Conservation (phyloP, 768 basidiomycete genomes). For the Mycena haematopus region DNA sequence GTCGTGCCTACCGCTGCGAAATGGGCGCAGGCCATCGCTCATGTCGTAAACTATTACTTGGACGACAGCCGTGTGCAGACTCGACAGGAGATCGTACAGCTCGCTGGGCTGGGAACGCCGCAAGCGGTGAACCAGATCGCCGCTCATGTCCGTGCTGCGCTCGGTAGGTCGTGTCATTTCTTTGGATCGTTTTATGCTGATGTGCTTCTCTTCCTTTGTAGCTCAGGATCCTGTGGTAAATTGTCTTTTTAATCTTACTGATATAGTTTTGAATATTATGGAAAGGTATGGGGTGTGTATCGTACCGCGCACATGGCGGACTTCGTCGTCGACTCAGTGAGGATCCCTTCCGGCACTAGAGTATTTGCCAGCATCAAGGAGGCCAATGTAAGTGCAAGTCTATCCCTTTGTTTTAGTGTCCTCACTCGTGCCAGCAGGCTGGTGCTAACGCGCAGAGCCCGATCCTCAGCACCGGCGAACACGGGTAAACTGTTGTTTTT, state of each 20-base stretch:
- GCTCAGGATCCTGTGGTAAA: conserved; percentile 43
- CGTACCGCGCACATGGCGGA: conserved; percentile 41
- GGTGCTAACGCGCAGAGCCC: conserved; percentile 35
- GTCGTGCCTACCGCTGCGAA: conserved; percentile 60
- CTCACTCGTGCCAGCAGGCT: conserved; percentile 27
- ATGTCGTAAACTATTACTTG: conserved; percentile 68
- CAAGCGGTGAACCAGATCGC: conserved; percentile 42
- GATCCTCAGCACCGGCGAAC: conserved; percentile 41
- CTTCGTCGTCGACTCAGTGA: conserved; percentile 33
- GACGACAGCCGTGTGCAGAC: conserved; percentile 42
- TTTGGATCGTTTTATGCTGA: not conserved
- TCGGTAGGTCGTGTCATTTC: conserved; percentile 41
- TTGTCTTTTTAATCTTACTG: conserved; percentile 11
- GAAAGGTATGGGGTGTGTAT: conserved; percentile 49
- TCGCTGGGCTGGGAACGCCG: conserved; percentile 37
- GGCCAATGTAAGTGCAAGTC: conserved; percentile 49
- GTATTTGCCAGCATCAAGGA: conserved; percentile 45
- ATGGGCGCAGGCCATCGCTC: conserved; percentile 61
- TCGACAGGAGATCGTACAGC: conserved; percentile 46
- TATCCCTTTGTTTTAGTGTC: conserved; percentile 1
- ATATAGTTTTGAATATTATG: not conserved
- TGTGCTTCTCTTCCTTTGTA: conserved; percentile 20
- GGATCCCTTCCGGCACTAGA: conserved; percentile 38
- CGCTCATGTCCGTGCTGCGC: conserved; percentile 53
- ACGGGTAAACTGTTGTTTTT: conserved; percentile 35